Evolutionary conservation across 768 basidiomycete genomes (phyloP).

Genomic region (Lactarius hengduanensis): DNA sequence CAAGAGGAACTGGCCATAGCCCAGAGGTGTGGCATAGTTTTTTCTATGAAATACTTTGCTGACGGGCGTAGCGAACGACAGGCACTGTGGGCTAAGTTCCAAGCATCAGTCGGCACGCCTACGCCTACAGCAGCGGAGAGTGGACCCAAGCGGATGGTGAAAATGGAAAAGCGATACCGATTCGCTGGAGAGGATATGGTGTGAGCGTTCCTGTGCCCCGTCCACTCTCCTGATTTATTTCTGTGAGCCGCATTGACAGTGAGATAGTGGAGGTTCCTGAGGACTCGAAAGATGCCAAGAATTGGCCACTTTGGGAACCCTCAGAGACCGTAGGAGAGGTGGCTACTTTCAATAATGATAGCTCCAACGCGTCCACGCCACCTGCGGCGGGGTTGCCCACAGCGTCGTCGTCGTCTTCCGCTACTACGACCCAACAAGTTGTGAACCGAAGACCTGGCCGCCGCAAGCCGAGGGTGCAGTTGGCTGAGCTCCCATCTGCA

Average conservation of each 20-base stretch:
- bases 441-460: slow-evolving; percentile 54
- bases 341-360: slow-evolving; percentile 13
- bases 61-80: slow-evolving; percentile 50
- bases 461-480: slow-evolving; percentile 61
- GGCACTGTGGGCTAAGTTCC: slow-evolving; percentile 65
- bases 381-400: slow-evolving; percentile 23
- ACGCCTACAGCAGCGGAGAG: slow-evolving; percentile 25
- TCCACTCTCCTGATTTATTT: slow-evolving; percentile 4
- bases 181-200: slow-evolving; percentile 76
- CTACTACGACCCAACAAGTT: slow-evolving; percentile 9
- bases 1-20: slow-evolving; percentile 45
- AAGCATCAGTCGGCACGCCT: slow-evolving; percentile 52
- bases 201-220: slow-evolving; percentile 45
- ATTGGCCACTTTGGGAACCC: slow-evolving; percentile 63
- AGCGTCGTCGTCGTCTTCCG: slow-evolving; percentile 25
- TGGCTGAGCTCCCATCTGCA: slow-evolving; percentile 52
- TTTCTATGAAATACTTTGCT: slow-evolving; percentile 14
- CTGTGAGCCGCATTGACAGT: slow-evolving; percentile 39
- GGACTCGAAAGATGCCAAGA: slow-evolving; percentile 70
- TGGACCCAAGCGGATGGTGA: slow-evolving; percentile 47
- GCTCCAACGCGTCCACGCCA: slow-evolving; percentile 12
- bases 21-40: slow-evolving; percentile 35
- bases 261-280: slow-evolving; percentile 73
- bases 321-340: slow-evolving; percentile 26
- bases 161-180: slow-evolving; percentile 64